Evolutionary conservation across 371 early-diverging fungal genomes (phyloP).

Genomic region (Mucor saturninus): DNA sequence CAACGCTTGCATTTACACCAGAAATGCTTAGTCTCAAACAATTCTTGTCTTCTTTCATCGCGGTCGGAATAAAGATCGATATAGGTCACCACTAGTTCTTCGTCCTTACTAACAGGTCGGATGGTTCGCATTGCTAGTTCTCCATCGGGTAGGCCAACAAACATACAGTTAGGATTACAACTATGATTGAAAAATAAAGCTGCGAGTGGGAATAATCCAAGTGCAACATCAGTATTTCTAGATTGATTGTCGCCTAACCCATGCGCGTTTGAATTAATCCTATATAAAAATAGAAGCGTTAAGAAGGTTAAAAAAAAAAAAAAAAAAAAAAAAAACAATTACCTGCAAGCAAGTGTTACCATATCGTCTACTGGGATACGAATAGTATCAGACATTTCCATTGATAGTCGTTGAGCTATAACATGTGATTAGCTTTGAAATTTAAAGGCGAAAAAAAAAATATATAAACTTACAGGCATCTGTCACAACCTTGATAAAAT

Average conservation of each 20-base stretch:
- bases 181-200: slow-evolving; percentile 70
- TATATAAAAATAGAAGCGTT: slow-evolving; percentile 8
- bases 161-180: slow-evolving; percentile 72
- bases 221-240: slow-evolving; percentile 60
- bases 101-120: slow-evolving; percentile 56
- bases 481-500: slow-evolving; percentile 53
- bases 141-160: slow-evolving; percentile 58
- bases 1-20: slow-evolving; percentile 80
- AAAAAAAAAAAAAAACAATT: background rate
- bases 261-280: slow-evolving; percentile 67
- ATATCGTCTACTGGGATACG: slow-evolving; percentile 55
- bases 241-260: slow-evolving; percentile 56
- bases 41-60: slow-evolving; percentile 69
- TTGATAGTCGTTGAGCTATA: slow-evolving; percentile 39
- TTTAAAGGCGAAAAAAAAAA: background rate
- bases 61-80: slow-evolving; percentile 73
- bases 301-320: background rate
- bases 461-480: slow-evolving; percentile 48
- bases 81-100: slow-evolving; percentile 66
- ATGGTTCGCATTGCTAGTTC: slow-evolving; percentile 64
- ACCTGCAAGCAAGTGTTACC: slow-evolving; percentile 67
- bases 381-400: slow-evolving; percentile 52
- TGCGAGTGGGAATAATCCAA: slow-evolving; percentile 69
- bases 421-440: background rate
- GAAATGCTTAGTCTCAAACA: slow-evolving; percentile 65